Evolutionary conservation across 2,329 filamentous ascomycete genomes (phyloP).

Genomic region (Fusarium sp.): DNA sequence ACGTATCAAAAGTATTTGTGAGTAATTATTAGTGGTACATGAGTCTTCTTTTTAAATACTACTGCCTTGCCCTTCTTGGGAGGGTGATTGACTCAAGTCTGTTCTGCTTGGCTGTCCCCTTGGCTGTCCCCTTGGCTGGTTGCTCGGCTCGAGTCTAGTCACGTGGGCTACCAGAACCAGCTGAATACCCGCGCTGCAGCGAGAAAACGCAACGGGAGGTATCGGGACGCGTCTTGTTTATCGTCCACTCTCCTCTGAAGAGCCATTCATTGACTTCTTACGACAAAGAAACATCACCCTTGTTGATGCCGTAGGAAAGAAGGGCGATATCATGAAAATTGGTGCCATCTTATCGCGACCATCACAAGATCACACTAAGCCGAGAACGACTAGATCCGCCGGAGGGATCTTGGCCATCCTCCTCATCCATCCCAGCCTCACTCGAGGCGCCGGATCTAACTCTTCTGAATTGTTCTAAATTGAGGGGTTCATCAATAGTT

Average conservation of each 20-base stretch:
- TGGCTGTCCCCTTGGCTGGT: too few relatives aligned
- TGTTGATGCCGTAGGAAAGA: background rate
- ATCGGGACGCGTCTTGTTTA: background rate
- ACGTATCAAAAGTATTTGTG: too few relatives aligned
- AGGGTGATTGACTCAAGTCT: fast-evolving
- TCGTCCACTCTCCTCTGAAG: background rate
- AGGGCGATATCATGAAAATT: background rate
- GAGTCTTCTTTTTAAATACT: background rate
- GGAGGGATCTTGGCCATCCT: background rate
- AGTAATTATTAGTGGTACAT: background rate
- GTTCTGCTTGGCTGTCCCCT: too few relatives aligned
- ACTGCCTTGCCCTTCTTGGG: fast-evolving
- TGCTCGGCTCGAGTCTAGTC: background rate
- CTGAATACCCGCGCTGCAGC: background rate
- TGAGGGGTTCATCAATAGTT: background rate
- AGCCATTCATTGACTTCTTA: background rate
- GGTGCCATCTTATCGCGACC: background rate
- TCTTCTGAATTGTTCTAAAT: background rate
- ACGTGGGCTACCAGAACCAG: fast-evolving
- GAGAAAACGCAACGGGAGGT: background rate
- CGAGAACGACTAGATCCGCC: background rate
- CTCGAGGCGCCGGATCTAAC: background rate
- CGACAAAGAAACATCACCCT: background rate
- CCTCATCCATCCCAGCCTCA: background rate
- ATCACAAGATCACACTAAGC: background rate